Conservation (phyloP, 495 filamentous ascomycete species). For the Lophiotrema nucula region DNA sequence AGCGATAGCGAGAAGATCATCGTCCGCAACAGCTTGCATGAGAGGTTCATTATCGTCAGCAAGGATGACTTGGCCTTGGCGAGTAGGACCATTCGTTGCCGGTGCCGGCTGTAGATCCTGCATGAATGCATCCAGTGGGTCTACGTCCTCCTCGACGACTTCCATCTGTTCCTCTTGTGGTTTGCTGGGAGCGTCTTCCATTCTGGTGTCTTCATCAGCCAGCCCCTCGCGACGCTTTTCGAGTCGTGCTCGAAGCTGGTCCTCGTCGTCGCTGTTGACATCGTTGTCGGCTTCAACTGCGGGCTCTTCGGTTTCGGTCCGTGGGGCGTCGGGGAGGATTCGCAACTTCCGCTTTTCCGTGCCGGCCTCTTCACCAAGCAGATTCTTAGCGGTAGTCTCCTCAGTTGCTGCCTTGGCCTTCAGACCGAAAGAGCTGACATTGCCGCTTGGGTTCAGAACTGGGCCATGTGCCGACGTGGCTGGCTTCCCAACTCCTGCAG, state of each 20-base stretch:
- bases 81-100: neutral
- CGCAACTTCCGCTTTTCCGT: constrained; percentile 67
- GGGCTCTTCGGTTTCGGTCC: neutral
- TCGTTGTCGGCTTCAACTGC: constrained; percentile 54
- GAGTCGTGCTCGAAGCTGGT: constrained; percentile 62
- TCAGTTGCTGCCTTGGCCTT: constrained; percentile 61
- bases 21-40: constrained; percentile 68
- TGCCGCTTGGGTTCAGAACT: too few relatives aligned
- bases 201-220: constrained; percentile 53
- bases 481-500: neutral
- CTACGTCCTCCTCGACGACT: constrained; percentile 64
- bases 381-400: constrained; percentile 64
- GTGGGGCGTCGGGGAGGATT: constrained; percentile 41
- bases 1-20: constrained; percentile 80
- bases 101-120: constrained; percentile 53
- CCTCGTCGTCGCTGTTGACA: constrained; percentile 81
- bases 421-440: constrained; percentile 82
- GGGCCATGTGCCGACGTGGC: constrained; percentile 24
- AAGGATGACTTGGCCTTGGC: constrained; percentile 70
- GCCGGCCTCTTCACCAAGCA: constrained; percentile 86
- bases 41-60: constrained; percentile 75
- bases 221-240: constrained; percentile 68
- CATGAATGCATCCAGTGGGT: constrained; percentile 97
- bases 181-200: constrained; percentile 44
- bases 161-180: constrained; percentile 45